phyloP scores from a whole-genome alignment of 2,329 filamentous ascomycete species.

The Pseudocercospora cruenta region DNA sequence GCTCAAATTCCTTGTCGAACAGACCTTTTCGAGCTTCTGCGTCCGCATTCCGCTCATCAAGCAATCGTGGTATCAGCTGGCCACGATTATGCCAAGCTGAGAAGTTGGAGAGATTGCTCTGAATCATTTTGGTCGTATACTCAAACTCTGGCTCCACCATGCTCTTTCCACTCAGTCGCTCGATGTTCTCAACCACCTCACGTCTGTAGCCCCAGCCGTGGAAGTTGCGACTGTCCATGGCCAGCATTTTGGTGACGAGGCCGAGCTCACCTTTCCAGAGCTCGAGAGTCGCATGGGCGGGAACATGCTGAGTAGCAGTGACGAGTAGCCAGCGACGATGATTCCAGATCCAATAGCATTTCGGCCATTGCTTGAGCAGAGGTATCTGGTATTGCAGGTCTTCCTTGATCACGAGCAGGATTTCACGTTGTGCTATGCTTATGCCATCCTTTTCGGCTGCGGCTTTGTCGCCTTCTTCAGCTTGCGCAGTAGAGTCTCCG shows the following conservation, averaged over 20 bases:
- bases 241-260: slow-evolving; percentile 85
- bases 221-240: slow-evolving; percentile 85
- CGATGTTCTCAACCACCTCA: slow-evolving; percentile 74
- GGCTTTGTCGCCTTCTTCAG: slow-evolving; percentile 27
- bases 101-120: slow-evolving; percentile 86
- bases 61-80: slow-evolving; percentile 75
- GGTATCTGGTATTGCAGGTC: slow-evolving; percentile 85
- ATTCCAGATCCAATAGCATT: slow-evolving; percentile 99
- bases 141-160: slow-evolving; percentile 81
- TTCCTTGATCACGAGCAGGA: slow-evolving; percentile 62
- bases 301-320: slow-evolving; percentile 68
- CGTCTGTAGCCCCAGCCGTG: slow-evolving; percentile 95
- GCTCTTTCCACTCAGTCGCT: slow-evolving; percentile 54
- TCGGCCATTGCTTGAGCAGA: slow-evolving; percentile 81
- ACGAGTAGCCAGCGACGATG: slow-evolving; percentile 85
- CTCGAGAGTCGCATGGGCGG: slow-evolving; percentile 57
- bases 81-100: slow-evolving; percentile 94
- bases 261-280: slow-evolving; percentile 86
- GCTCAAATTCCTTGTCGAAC: slow-evolving; percentile 74
- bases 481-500: slow-evolving; percentile 31
- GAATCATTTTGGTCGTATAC: slow-evolving; percentile 89
- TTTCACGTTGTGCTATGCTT: slow-evolving; percentile 40
- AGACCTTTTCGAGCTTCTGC: slow-evolving; percentile 67
- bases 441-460: slow-evolving; percentile 33
- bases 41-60: slow-evolving; percentile 71